Base-by-base conservation (phyloP, 306 rosid species). In the Lotus japonicus region DNA sequence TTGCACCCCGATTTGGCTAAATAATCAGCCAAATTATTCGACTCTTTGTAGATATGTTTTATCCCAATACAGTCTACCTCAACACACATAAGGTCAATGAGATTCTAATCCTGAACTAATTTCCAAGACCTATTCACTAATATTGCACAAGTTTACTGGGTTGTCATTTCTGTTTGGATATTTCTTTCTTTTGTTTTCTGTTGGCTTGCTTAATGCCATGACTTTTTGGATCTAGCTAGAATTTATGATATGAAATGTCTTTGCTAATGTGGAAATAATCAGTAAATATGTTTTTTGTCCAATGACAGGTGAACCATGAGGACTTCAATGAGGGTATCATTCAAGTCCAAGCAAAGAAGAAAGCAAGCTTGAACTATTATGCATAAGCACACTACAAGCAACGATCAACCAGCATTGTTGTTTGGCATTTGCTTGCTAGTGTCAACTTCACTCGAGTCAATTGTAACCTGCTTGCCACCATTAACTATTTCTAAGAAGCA, bases 291-390 rank as follows among this genome's bases (percentile, higher is more conserved):
- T 12, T 18, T 72, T 58, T 11, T 52, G 11, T 63, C 11, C 36
- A 14, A 62, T 39, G 17, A 55, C 64, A 91, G 95, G 92, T 91
- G 76, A 91, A 88, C 76, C 97, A 91, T 26, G 97, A 91, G 65
- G 97, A 91, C 73, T 91, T 88, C 6, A 88, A 91, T 61, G 89
- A 91, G 79, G 97, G 97, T n/a, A 91, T 88, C 39, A 88, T 88
- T 38, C 91, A 88, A 76, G 97, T 91, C 65, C 97, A 91, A 68
- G 97, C 96, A 5, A 88, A 88, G 89, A 91, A 88, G 91, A 88
- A 86, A 58, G 52, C 96, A n/a, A 91, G 97, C 86, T 72, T 88
- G 65, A 88, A 91, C 42, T 91, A 91, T 64, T 91, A 91, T 61
- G 97, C 95, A 15, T 90, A 78, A 78, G 65, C 33, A n/a, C n/a